These are phyloP conservation scores for Parastagonospora avenae DNA, from an alignment of 2,329 filamentous ascomycete species.

Conservation along the genomic window DNA sequence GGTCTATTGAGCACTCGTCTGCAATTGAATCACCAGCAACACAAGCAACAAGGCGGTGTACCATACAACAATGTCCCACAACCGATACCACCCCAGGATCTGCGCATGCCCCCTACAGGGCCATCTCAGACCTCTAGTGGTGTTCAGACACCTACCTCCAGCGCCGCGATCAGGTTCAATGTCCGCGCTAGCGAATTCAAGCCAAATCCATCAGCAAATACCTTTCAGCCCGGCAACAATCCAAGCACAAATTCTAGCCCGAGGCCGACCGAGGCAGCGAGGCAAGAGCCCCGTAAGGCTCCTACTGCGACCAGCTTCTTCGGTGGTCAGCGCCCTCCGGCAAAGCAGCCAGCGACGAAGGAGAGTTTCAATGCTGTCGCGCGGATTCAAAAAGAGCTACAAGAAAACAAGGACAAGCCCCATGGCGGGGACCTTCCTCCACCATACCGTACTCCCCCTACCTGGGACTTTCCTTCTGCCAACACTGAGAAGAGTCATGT, in stretches of 20 bases:
- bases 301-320: constrained; percentile 58
- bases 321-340: constrained; percentile 70
- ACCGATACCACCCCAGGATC: constrained; percentile 66
- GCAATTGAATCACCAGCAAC: constrained; percentile 58
- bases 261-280: constrained; percentile 55
- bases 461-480: constrained; percentile 75
- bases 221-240: constrained; percentile 74
- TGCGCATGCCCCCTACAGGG: constrained; percentile 74
- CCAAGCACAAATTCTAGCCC: constrained; percentile 74
- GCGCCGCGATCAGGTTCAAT: constrained; percentile 61
- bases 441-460: constrained; percentile 82
- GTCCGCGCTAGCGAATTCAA: constrained; percentile 76
- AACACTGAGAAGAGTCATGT: constrained; percentile 79
- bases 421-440: constrained; percentile 82
- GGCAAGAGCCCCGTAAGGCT: constrained; percentile 38
- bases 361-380: constrained; percentile 68
- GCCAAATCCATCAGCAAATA: constrained; percentile 78
- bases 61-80: constrained; percentile 58
- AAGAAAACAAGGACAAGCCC: constrained; percentile 54
- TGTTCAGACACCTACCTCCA: constrained; percentile 59
- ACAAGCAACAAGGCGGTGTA: constrained; percentile 51
- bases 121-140: constrained; percentile 62
- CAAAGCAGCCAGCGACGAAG: constrained; percentile 58
- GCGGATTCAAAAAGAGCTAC: constrained; percentile 69
- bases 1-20: constrained; percentile 58